Base-by-base conservation (phyloP, 2,329 filamentous ascomycete species). In the Sporothrix schenckii region DNA sequence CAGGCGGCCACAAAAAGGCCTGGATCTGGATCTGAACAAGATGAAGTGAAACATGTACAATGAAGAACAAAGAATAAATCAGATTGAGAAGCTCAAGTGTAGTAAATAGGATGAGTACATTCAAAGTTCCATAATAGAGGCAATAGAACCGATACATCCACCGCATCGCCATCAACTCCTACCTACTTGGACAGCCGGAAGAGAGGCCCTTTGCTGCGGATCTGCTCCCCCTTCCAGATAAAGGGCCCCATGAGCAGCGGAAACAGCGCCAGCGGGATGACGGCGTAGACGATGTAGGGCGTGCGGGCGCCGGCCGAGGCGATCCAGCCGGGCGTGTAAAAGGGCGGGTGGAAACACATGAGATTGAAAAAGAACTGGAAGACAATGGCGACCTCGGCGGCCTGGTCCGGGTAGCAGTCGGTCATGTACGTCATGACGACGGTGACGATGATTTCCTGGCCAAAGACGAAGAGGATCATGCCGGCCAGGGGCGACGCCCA, bases 311-410 rank as follows among this genome's bases (percentile, higher is more conserved):
- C 72, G 14, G 60, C 53, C 49, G 61, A 14, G 11, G 44, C 65
- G 49, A 74, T 72, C 73, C 72, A 73, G 60, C 65, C 67, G 14
- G 72, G 73, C 58, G 69, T 72, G 71, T 72, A 74, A 50, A 73
- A 74, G 1, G 73, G 73, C 39, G 72, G 72, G 39, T 71, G 72
- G 61, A 69, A 74, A 39, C 68, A 72, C 72, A 74, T 73, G 9
- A 73, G 14, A 71, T 74, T 74, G 58, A 73, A 69, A 60, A 72
- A 73, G 70, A 72, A 73, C 66, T 74, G 72, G 68, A 73, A 74
- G 19, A 74, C 73, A 41, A 74, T 68, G 21, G 70, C 56, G 16
- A 72, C 69, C 68, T 74, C 73, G 68, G 70, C 73, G 0, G 72
- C 73, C 13, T 70, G 69, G 9, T 65, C 69, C 4, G 72, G 73